These are phyloP conservation scores for Podaxis rugospora DNA, from an alignment of 768 basidiomycete genomes.

Conservation along the genomic window DNA sequence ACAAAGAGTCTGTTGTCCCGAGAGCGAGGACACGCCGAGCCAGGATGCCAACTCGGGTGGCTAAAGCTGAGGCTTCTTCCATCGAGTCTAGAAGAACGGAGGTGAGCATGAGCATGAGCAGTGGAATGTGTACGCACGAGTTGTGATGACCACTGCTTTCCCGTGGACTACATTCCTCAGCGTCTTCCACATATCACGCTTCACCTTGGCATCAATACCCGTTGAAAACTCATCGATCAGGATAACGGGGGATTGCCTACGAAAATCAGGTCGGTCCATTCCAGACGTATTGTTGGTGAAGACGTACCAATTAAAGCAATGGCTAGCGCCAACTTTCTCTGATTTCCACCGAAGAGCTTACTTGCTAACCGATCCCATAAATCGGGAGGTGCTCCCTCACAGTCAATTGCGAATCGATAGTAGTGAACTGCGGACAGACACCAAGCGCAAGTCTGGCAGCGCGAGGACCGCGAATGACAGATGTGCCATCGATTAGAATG, in stretches of 20 bases:
- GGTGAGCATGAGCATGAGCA: neutral
- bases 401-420: conserved; percentile 73
- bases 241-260: conserved; percentile 71
- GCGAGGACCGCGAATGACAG: conserved; percentile 60
- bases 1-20: conserved; percentile 17
- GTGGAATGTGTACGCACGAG: conserved; percentile 43
- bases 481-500: conserved; percentile 60
- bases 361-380: conserved; percentile 72
- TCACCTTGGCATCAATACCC: conserved; percentile 80
- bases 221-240: conserved; percentile 84
- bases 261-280: neutral
- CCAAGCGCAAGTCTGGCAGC: conserved; percentile 66
- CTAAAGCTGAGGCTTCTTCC: conserved; percentile 80
- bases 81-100: conserved; percentile 52
- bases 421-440: conserved; percentile 82
- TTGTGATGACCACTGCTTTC: conserved; percentile 70
- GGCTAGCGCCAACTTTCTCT: conserved; percentile 70
- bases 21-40: conserved; percentile 69
- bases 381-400: conserved; percentile 72
- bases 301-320: conserved; percentile 52
- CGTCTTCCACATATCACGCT: conserved; percentile 79
- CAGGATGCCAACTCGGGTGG: conserved; percentile 72
- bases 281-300: neutral
- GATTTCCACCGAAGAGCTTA: conserved; percentile 75
- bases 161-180: conserved; percentile 59